A percentile compares a stretch with the other conserved stretches of the same genome.
Evolutionary conservation across 306 rosid species (phyloP).

Genomic region (Betula pendula): DNA sequence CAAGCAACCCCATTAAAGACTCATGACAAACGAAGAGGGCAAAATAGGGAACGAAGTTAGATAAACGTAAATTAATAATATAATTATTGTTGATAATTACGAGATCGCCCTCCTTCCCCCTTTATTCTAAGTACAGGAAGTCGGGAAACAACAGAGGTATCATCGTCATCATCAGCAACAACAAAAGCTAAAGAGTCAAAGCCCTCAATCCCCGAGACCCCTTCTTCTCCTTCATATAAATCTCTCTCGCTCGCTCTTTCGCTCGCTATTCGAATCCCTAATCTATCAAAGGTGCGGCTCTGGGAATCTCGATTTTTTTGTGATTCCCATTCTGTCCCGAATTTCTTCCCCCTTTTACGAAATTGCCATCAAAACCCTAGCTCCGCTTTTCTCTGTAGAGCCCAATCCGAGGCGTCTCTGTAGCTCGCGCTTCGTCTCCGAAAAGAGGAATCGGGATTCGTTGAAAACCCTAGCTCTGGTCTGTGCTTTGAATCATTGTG

Average conservation of each 20-base stretch:
- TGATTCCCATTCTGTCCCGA: constrained; percentile 14
- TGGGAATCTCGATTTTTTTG: constrained; percentile 17
- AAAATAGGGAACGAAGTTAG: too few species aligned
- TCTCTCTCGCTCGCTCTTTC: constrained; percentile 12
- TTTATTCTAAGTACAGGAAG: constrained; percentile 30
- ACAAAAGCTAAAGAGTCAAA: constrained; percentile 63
- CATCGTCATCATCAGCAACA: constrained; percentile 63
- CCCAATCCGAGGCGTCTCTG: constrained; percentile 30
- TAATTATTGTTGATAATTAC: constrained; percentile 23
- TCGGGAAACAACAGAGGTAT: constrained; percentile 44
- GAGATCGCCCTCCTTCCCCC: constrained; percentile 49
- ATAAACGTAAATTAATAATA: neutral
- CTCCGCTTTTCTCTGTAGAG: constrained; percentile 23
- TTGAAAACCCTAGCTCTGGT: constrained; percentile 70
- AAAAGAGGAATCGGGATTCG: constrained; percentile 39
- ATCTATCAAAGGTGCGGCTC: constrained; percentile 34
- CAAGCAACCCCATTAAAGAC: too few species aligned
- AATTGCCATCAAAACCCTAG: constrained; percentile 56
- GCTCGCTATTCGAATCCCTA: constrained; percentile 16
- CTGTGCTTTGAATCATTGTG: constrained; percentile 43
- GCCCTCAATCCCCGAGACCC: constrained; percentile 41
- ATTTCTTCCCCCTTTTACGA: constrained; percentile 18
- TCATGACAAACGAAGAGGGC: too few species aligned
- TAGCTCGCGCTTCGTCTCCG: constrained; percentile 26
- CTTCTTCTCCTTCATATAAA: constrained; percentile 22